Percentiles rank a stretch among this genome's conserved stretches.
phyloP scores from a whole-genome alignment of 140 eudicot genomes.

The Ambrosia hybrid region DNA sequence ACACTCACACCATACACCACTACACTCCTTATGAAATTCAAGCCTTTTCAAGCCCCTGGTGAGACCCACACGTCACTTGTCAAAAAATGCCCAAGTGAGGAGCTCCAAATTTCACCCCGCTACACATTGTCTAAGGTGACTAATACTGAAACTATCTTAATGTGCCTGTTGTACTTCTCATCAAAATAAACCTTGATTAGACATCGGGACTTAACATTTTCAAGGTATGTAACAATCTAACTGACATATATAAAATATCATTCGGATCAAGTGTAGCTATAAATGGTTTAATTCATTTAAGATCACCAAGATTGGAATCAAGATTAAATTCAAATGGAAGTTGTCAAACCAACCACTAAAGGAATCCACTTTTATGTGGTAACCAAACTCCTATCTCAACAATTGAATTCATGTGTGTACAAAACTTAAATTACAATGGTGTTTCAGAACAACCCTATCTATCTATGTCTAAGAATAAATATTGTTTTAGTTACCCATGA shows the following conservation, averaged over 20 bases:
- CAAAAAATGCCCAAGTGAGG: too few species aligned
- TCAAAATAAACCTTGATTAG: too few species aligned
- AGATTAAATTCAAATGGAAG: slow-evolving; percentile 8
- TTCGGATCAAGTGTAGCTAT: neutral
- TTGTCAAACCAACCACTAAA: slow-evolving; percentile 26
- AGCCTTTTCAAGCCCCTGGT: too few species aligned
- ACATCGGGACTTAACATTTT: too few species aligned
- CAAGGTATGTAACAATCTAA: too few species aligned
- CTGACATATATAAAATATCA: neutral
- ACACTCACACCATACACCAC: too few species aligned
- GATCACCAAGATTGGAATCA: slow-evolving; percentile 4
- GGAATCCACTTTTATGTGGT: slow-evolving; percentile 9
- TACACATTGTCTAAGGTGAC: too few species aligned
- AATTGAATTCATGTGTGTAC: slow-evolving; percentile 15
- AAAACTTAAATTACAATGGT: slow-evolving; percentile 26
- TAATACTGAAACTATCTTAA: too few species aligned
- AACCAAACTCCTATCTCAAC: slow-evolving; percentile 24
- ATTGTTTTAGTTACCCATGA: slow-evolving; percentile 32
- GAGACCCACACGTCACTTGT: too few species aligned
- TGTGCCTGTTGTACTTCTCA: too few species aligned
- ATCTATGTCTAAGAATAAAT: slow-evolving; percentile 14
- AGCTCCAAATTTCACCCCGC: too few species aligned
- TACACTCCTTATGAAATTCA: too few species aligned
- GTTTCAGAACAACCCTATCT: slow-evolving; percentile 17
- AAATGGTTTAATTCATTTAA: neutral